These are phyloP conservation scores for Marsdenia floribunda DNA, from an alignment of 257 asterid species.

Conservation along the genomic window DNA sequence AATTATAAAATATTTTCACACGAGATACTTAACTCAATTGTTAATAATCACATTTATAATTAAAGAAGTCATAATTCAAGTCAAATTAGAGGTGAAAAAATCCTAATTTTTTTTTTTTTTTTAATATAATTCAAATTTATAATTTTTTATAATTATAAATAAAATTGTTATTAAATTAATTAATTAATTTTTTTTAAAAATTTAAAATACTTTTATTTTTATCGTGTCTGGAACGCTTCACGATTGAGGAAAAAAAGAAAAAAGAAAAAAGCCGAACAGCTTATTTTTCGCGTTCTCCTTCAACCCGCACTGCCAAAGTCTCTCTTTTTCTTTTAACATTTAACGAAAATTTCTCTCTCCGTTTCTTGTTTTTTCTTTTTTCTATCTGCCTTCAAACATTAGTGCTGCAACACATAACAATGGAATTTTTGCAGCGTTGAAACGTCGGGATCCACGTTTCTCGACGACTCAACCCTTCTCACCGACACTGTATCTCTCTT, in stretches of 20 bases:
- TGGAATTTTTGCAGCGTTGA: slow-evolving; percentile 33
- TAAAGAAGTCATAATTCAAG: too few relatives aligned
- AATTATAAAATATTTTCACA: too few relatives aligned
- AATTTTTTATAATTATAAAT: too few relatives aligned
- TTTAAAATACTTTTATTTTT: not conserved
- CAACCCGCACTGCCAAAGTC: slow-evolving; percentile 6
- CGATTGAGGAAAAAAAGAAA: too few relatives aligned
- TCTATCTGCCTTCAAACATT: not conserved
- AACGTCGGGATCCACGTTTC: slow-evolving; percentile 50
- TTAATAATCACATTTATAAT: too few relatives aligned
- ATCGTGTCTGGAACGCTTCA: too few relatives aligned
- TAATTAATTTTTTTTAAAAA: too few relatives aligned
- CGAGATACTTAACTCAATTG: too few relatives aligned
- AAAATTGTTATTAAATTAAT: too few relatives aligned
- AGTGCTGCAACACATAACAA: slow-evolving; percentile 21
- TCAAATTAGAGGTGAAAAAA: too few relatives aligned
- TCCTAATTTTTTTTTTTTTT: too few relatives aligned
- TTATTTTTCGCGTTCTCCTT: slow-evolving; percentile 17
- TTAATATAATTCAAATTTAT: too few relatives aligned
- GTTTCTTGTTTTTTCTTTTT: not conserved
- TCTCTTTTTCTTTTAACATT: not conserved
- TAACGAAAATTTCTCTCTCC: not conserved
- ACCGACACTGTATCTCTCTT: slow-evolving; percentile 4
- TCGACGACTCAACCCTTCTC: slow-evolving; percentile 32
- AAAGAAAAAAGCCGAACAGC: slow-evolving; percentile 28